These are phyloP conservation scores for Zanthoxylum bungeanum DNA, from an alignment of 345 rosid species.

Conservation along the genomic window DNA sequence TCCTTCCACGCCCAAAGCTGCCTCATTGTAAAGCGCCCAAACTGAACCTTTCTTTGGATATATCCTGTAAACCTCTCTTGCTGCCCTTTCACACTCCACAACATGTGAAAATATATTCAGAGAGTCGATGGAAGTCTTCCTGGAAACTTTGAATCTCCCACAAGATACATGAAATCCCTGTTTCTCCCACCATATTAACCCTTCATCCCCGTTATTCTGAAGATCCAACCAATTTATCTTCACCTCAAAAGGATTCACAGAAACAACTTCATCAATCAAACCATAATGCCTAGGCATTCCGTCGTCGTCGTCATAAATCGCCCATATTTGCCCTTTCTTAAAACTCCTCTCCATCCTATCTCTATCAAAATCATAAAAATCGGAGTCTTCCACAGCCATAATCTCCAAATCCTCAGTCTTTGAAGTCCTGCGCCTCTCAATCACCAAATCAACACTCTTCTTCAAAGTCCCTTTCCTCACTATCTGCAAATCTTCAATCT, in stretches of 20 bases:
- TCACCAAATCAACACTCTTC: conserved; percentile 12
- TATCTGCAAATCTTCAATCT: conserved; percentile 21
- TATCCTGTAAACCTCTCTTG: conserved; percentile 67
- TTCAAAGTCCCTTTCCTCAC: conserved; percentile 18
- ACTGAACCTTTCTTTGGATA: conserved; percentile 84
- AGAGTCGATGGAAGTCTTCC: conserved; percentile 37
- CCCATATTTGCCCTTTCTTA: conserved; percentile 90
- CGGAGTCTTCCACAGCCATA: conserved; percentile 44
- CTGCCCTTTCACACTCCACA: conserved; percentile 75
- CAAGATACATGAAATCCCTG: conserved; percentile 46
- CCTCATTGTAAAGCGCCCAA: conserved; percentile 69
- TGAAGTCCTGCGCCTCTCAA: conserved; percentile 16
- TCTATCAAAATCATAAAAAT: conserved; percentile 57
- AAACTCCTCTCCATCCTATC: conserved; percentile 61
- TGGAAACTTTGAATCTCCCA: conserved; percentile 63
- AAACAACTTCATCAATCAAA: conserved; percentile 68
- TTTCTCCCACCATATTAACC: conserved; percentile 41
- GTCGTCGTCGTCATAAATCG: conserved; percentile 54
- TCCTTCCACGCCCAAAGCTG: conserved; percentile 24
- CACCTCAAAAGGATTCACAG: conserved; percentile 68
- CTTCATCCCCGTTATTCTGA: conserved; percentile 43
- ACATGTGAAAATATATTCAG: conserved; percentile 67
- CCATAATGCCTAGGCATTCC: conserved; percentile 77
- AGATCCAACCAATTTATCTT: conserved; percentile 67
- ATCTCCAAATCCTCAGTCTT: conserved; percentile 25